Conservation (phyloP, 805 yeast genomes). For the Hanseniaspora jakobsenii region DNA sequence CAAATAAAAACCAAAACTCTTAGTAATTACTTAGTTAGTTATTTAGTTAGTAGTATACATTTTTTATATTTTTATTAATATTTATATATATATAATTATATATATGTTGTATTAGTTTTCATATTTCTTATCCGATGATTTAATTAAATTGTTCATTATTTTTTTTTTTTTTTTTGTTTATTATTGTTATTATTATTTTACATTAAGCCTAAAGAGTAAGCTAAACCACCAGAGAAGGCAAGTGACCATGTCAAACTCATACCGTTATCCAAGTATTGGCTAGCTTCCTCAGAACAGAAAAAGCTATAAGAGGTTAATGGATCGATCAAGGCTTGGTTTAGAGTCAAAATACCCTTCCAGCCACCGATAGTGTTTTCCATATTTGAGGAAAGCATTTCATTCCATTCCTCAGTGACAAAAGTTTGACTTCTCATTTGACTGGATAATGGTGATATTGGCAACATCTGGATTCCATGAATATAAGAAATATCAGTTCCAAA, state of each 20-base stretch:
- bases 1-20: no score
- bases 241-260: slow-evolving; percentile 52
- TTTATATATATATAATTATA: no score
- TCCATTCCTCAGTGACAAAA: slow-evolving; percentile 53
- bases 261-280: slow-evolving; percentile 43
- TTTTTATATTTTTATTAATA: no score
- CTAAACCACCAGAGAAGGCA: slow-evolving; percentile 44
- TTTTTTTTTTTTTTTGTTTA: not conserved
- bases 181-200: not conserved
- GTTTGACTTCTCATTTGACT: slow-evolving; percentile 41
- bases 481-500: slow-evolving; percentile 53
- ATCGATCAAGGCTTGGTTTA: slow-evolving; percentile 35
- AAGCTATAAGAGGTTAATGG: slow-evolving; percentile 33
- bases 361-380: slow-evolving; percentile 38
- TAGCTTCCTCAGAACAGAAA: slow-evolving; percentile 29
- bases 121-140: no score
- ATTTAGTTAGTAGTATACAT: no score
- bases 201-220: slow-evolving; percentile 19
- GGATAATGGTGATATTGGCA: slow-evolving; percentile 56
- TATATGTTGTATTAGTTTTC: no score
- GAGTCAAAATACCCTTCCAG: slow-evolving; percentile 47
- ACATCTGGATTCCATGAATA: slow-evolving; percentile 70
- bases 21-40: no score
- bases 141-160: not conserved
- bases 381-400: slow-evolving; percentile 32